Conservation (phyloP, 306 rosid species). For the Sicyos baderoa region DNA sequence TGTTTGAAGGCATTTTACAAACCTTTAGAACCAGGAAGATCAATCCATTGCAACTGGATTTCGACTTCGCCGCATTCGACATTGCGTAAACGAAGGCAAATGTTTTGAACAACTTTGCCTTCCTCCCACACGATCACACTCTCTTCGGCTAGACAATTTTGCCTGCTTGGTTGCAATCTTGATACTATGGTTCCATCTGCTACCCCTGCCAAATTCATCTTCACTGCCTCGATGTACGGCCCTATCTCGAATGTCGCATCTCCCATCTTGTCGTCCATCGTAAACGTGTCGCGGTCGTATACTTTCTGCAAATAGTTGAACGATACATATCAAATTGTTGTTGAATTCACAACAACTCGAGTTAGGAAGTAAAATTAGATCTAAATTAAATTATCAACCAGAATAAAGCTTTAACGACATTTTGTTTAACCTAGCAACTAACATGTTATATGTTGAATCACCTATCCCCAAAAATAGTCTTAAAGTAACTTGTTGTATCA, state of each 20-base stretch:
- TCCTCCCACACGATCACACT: constrained; percentile 27
- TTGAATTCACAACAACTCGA: not conserved
- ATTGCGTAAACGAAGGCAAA: constrained; percentile 41
- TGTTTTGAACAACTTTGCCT: constrained; percentile 43
- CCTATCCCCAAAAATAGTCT: too few species aligned
- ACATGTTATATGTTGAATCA: too few species aligned
- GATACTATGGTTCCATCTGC: constrained; percentile 38
- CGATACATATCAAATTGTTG: not conserved
- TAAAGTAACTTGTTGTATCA: too few species aligned
- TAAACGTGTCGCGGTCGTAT: constrained; percentile 51
- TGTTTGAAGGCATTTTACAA: constrained; percentile 10
- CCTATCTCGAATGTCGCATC: constrained; percentile 41
- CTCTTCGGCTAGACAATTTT: constrained; percentile 48
- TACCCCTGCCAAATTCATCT: constrained; percentile 27
- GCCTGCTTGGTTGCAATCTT: constrained; percentile 41
- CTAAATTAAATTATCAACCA: too few species aligned
- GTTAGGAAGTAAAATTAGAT: too few species aligned
- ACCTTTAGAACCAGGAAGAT: constrained; percentile 47
- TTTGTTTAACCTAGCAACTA: too few species aligned
- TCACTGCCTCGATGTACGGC: constrained; percentile 36
- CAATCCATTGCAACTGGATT: constrained; percentile 56
- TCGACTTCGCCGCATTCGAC: constrained; percentile 58
- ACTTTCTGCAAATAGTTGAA: constrained; percentile 30
- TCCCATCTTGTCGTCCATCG: constrained; percentile 59
- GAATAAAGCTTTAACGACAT: too few species aligned